Evolutionary conservation across 208 protist species (phyloP).

Genomic region (Balamuthia mandrillaris): DNA sequence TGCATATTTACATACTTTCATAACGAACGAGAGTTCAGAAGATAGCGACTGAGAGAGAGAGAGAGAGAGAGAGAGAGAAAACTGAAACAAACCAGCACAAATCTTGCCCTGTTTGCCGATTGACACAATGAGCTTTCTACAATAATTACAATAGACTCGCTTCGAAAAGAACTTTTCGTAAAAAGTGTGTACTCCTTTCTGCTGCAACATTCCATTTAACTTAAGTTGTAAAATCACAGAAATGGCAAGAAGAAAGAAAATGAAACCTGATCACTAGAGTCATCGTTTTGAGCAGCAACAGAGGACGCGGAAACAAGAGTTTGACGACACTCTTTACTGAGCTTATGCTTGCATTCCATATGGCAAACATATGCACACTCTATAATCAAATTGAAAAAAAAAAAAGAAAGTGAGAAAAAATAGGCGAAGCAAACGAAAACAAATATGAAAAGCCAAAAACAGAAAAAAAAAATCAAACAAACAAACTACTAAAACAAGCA

Average conservation of each 20-base stretch:
- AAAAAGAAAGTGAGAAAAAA: neutral
- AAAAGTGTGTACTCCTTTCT: neutral
- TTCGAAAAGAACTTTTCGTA: neutral
- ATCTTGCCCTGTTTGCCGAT: too few relatives aligned
- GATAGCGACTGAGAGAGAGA: too few relatives aligned
- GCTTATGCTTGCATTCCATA: neutral
- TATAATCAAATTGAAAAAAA: neutral
- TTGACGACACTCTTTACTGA: neutral
- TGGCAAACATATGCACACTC: neutral
- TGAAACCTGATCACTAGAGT: neutral
- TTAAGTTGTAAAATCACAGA: neutral
- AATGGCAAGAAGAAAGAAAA: too few relatives aligned
- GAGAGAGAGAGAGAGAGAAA: too few relatives aligned
- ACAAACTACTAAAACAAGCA: neutral
- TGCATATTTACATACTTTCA: neutral
- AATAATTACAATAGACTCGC: too few relatives aligned
- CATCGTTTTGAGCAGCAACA: neutral
- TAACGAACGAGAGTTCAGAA: too few relatives aligned
- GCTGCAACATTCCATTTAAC: neutral
- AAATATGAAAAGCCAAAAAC: neutral
- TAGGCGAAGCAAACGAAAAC: neutral
- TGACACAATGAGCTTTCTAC: too few relatives aligned
- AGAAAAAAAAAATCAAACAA: neutral
- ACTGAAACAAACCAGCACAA: too few relatives aligned
- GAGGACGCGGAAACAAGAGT: neutral